Percentiles rank a stretch among this genome's conserved stretches.
Evolutionary conservation across 1,139 yeast genomes (phyloP).

Genomic region (Debaryomyces robertsiae): DNA sequence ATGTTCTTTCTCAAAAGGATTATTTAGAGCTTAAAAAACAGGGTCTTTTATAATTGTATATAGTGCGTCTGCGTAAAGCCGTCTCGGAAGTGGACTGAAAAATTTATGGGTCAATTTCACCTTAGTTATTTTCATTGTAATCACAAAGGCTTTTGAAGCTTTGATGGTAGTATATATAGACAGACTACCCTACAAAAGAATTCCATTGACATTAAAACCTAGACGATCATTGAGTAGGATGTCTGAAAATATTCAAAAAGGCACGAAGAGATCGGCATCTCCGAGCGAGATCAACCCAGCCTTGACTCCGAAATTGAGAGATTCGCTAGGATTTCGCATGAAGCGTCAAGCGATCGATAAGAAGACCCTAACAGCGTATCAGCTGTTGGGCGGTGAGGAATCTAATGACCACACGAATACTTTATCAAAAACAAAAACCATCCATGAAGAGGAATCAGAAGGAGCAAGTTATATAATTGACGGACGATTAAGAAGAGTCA

Average conservation of each 20-base stretch:
- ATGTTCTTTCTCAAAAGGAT: conserved; percentile 83
- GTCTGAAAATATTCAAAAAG: conserved; percentile 14
- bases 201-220: not conserved
- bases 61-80: conserved; percentile 4
- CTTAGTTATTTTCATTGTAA: not conserved
- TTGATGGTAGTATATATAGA: conserved; percentile 6
- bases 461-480: conserved; percentile 56
- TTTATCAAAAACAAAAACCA: conserved; percentile 42
- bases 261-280: conserved; percentile 27
- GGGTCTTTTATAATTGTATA: conserved; percentile 52
- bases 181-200: not conserved
- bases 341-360: conserved; percentile 51
- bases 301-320: conserved; percentile 33
- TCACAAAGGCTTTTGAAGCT: conserved; percentile 1
- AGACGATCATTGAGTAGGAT: conserved; percentile 6
- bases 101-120: conserved; percentile 2
- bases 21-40: conserved; percentile 84
- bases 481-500: conserved; percentile 68
- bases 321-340: conserved; percentile 52
- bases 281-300: conserved; percentile 18
- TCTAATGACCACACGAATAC: conserved; percentile 26
- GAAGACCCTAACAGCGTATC: conserved; percentile 40
- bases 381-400: conserved; percentile 39
- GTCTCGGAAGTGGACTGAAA: conserved; percentile 8
- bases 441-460: conserved; percentile 55